Evolutionary conservation across 495 filamentous ascomycete species (phyloP), one percentile per base, ranked within the genome.

Genomic region (Paragyromitra xinjiangensis): DNA sequence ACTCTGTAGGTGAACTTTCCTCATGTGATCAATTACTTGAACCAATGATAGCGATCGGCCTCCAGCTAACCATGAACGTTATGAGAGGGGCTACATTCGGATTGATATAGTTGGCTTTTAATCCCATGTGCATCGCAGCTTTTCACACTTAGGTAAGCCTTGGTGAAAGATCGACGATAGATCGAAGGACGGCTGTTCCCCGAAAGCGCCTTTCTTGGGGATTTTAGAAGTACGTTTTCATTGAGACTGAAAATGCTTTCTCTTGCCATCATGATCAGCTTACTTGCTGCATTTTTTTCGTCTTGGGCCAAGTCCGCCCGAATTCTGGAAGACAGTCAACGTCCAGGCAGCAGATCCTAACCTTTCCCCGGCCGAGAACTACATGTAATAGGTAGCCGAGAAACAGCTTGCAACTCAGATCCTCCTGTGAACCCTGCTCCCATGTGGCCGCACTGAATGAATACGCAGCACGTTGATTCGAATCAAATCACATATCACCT

Each of bases 401-500:
- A 45, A 45, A 45, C 8, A 45, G 19, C 44, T 3, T 45, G 9
- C 14, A 45, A 14, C 44, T 45, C 16, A 48, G 44, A 48, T 48
- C 4, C 8, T 48, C 11, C 44, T 12, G 44, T 34, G 29, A 34
- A 34, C 29, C 44, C 11, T 48, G 44, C 44, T 48, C 16, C 16
- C 44, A 48, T 16, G 44, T 48, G 44, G 44, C 44, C 3, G 16
- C 44, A 48, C 11, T 48, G 19, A 19, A n/a, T 19, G 0, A 3
- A 53, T 22, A 53, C 22, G 29, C 29, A 34, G 3, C 29, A 34
- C 50, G n/a, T 22, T 5, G 4, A 19, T 0, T 24, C n/a, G 0
- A 53, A 19, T 24, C 19, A 53, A 53, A 53, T 53, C 50, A 53
- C 50, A 53, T 53, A 53, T 53, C 50, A 19, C n/a, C n/a, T 53